Base-by-base conservation (phyloP, 345 rosid genomes). In the Mangifera indica region DNA sequence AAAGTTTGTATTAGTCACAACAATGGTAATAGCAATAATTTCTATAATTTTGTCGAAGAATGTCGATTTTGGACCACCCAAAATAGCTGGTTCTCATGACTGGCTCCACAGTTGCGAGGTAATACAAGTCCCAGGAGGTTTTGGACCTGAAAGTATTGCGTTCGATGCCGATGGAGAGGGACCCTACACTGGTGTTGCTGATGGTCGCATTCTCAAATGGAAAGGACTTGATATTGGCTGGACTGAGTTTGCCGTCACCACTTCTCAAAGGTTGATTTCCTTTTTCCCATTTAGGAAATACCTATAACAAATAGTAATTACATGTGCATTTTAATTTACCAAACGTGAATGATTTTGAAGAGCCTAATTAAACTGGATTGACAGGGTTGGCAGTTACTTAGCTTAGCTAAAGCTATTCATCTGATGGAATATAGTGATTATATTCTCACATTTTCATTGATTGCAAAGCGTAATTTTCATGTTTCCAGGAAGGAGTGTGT, bases 171-270 rank as follows among this genome's bases (percentile, higher is more conserved):
- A 69, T 2, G 91, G 91, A 0, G 84, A 75, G 5, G 92, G 91
- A 4, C 96, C 92, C 0, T 90, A 88, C 80, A 83, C 87, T 10
- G 91, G 96, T 0, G 89, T 90, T 24, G 81, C 91, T 0, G 91
- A 90, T 34, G 92, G 91, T 42, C 82, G 92, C 55, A 70, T 90
- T 76, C 79, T 90, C 65, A 84, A 81, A 76, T 92, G 96, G 96
- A 81, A 78, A 42, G 82, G 83, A 0, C 77, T 77, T 2, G 68
- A 70, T 7, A 72, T 70, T 60, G 83, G 89, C 7, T 90, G 93
- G 96, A 64, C 73, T 1, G 84, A 90, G 53, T 90, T 92, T 45
- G 89, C 93, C 24, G 57, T 82, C 83, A 83, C 92, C 25, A 60
- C 88, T 53, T 56, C 83, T 29, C 72, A 73, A 34, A 86, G 92